phyloP scores from a whole-genome alignment of 2,329 filamentous ascomycete species.

The Penicillium olsonii region DNA sequence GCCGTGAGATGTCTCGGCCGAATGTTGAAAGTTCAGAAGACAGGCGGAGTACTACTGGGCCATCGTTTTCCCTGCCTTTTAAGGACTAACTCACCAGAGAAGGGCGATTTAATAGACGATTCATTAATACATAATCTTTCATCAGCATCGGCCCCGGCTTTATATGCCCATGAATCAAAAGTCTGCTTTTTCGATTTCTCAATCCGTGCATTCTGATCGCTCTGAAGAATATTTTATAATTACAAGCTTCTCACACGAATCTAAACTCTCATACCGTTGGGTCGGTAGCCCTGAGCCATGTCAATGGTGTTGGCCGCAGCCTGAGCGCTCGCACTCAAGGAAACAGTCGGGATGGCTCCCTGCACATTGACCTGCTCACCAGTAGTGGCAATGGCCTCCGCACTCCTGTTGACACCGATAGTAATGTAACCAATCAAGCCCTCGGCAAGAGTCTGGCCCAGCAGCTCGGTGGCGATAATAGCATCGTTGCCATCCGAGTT shows the following conservation, averaged over 20 bases:
- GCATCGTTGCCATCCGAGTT: constrained; percentile 7
- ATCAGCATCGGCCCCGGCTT: no score
- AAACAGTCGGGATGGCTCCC: constrained; percentile 5
- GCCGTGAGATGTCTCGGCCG: constrained; percentile 15
- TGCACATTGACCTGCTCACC: constrained; percentile 5
- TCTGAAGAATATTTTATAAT: neutral
- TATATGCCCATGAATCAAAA: no score
- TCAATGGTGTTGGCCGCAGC: constrained; percentile 5
- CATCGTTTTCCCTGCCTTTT: constrained; percentile 16
- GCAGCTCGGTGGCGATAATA: constrained; percentile 1
- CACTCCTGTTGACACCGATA: neutral
- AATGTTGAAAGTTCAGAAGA: neutral
- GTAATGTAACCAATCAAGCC: neutral
- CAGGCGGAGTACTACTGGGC: constrained; percentile 11
- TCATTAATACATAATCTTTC: no score
- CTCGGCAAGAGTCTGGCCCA: neutral
- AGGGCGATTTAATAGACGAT: no score
- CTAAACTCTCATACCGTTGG: constrained; percentile 4
- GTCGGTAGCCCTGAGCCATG: constrained; percentile 1
- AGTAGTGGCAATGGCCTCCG: constrained; percentile 3
- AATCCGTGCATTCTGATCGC: no score
- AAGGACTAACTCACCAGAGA: no score
- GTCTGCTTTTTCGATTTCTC: no score
- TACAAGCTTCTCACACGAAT: neutral
- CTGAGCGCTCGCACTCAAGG: constrained; percentile 2